Base-by-base conservation (phyloP, 352 stramenopile species). In the Aphanomyces astaci region DNA sequence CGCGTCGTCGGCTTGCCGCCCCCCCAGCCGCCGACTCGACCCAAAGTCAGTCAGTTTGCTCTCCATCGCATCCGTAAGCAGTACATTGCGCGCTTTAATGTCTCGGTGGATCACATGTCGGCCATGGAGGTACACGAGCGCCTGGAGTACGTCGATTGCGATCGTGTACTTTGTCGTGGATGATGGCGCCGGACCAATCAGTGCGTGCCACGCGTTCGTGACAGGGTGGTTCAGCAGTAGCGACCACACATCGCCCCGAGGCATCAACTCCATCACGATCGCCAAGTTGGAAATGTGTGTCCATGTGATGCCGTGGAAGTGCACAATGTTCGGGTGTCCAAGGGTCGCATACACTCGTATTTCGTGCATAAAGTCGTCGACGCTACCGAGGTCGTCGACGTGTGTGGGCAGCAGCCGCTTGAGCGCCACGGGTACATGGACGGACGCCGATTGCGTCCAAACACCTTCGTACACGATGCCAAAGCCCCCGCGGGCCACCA, bases 341-440 rank as follows among this genome's bases (percentile, higher is more conserved):
- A 88, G 72, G 31, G 72, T 76, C 3, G 80, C 76, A 46, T 73
- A 87, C n/a, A 91, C 56, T 3, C 83, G 81, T 63, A 91, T 89
- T 63, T 89, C 81, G 30, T 86, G 70, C 80, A 88, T 75, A 60
- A 88, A 88, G 28, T 68, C 62, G 32, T 68, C 62, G 45, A 68
- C 55, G 7, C 19, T 28, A 11, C 15, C 17, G 9, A 45, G 11
- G 33, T 62, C 28, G 51, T 68, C 62, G 51, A 68, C 62, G 19
- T 46, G 39, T 11, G 43, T 39, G 2, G 62, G 62, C 15, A 68
- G 43, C 15, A 68, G 33, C 2, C 62, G 62, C 62, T 68, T 68
- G n/a, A 68, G 27, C 10, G 62, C 62, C 1, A 68, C 62, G 13
- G 51, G 39, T 43, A 68, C 33, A 7, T 56, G 46, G 24, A 32